phyloP scores from a whole-genome alignment of 306 rosid species.

The Begonia loranthoides region DNA sequence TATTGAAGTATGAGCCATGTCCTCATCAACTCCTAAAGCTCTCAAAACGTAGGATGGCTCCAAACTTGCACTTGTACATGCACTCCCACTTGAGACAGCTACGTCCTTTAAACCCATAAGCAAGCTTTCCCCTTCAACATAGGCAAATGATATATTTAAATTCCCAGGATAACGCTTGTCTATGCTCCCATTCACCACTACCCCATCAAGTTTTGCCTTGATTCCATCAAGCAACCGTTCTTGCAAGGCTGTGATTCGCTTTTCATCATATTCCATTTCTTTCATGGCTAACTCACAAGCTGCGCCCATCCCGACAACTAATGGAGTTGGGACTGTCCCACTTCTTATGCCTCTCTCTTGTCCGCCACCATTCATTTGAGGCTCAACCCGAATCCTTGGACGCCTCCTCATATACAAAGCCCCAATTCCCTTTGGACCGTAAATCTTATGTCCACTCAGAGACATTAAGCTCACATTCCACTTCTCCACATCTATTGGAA shows the following conservation, averaged over 20 bases:
- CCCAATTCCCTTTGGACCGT: conserved; percentile 77
- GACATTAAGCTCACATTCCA: conserved; percentile 99
- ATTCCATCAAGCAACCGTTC: conserved; percentile 58
- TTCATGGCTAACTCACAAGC: conserved; percentile 72
- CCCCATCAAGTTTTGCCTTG: conserved; percentile 53
- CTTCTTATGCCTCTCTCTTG: conserved; percentile 93
- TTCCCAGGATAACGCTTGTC: conserved; percentile 72
- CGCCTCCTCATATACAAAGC: conserved; percentile 75
- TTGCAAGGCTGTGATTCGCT: conserved; percentile 40
- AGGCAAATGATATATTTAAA: conserved; percentile 72
- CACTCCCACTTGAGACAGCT: conserved; percentile 98
- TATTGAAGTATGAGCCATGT: conserved; percentile 95
- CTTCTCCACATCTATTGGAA: conserved; percentile 59
- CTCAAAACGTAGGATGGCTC: conserved; percentile 93
- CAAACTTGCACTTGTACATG: conserved; percentile 92
- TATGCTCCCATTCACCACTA: conserved; percentile 82
- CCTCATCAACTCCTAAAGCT: conserved; percentile 97
- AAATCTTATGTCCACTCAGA: conserved; percentile 78
- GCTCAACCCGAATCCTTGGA: conserved; percentile 91
- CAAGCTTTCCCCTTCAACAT: conserved; percentile 87
- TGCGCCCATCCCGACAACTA: conserved; percentile 83
- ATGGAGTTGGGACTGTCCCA: conserved; percentile 81
- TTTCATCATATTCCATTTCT: conserved; percentile 78
- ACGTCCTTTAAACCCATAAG: conserved; percentile 98
- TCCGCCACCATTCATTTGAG: conserved; percentile 98